These are phyloP conservation scores for Hyaloscypha finlandica DNA, from an alignment of 495 filamentous ascomycete genomes.

Conservation along the genomic window DNA sequence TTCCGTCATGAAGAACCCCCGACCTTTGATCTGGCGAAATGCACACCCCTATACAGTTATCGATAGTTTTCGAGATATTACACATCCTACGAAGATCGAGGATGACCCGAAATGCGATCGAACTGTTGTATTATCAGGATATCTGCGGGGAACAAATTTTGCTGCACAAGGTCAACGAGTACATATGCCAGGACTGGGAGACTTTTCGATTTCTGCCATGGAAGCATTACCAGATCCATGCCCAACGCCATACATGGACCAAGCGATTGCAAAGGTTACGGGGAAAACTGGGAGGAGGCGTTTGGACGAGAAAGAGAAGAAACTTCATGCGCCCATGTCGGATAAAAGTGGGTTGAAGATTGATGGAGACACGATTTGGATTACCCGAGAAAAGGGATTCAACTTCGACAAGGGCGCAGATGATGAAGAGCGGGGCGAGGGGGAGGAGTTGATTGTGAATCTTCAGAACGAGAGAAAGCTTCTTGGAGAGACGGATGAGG, in stretches of 20 bases:
- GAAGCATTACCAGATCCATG: conserved; percentile 92
- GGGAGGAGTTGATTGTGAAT: conserved; percentile 89
- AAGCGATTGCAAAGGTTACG: conserved; percentile 74
- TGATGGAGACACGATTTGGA: conserved; percentile 59
- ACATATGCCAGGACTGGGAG: conserved; percentile 93
- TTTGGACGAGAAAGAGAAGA: conserved; percentile 92
- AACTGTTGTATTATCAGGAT: conserved; percentile 88
- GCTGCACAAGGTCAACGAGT: conserved; percentile 82
- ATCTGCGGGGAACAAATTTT: conserved; percentile 95
- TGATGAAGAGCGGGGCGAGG: conserved; percentile 75
- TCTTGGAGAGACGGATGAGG: conserved; percentile 78
- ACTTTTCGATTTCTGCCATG: conserved; percentile 79
- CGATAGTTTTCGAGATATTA: conserved; percentile 92
- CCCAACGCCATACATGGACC: conserved; percentile 88
- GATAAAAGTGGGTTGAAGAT: conserved; percentile 88
- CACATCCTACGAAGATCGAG: conserved; percentile 87
- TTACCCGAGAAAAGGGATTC: conserved; percentile 59
- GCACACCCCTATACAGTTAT: conserved; percentile 91
- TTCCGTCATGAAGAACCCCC: conserved; percentile 97
- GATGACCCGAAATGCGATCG: conserved; percentile 86
- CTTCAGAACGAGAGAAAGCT: conserved; percentile 80
- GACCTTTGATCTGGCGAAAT: conserved; percentile 95
- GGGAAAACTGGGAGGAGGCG: conserved; percentile 76
- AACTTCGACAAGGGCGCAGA: conserved; percentile 76
- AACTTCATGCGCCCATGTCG: conserved; percentile 95